Percentiles rank a stretch among this genome's conserved stretches.
Evolutionary conservation across 2,329 filamentous ascomycete genomes (phyloP).

Genomic region (Nemania sp.): DNA sequence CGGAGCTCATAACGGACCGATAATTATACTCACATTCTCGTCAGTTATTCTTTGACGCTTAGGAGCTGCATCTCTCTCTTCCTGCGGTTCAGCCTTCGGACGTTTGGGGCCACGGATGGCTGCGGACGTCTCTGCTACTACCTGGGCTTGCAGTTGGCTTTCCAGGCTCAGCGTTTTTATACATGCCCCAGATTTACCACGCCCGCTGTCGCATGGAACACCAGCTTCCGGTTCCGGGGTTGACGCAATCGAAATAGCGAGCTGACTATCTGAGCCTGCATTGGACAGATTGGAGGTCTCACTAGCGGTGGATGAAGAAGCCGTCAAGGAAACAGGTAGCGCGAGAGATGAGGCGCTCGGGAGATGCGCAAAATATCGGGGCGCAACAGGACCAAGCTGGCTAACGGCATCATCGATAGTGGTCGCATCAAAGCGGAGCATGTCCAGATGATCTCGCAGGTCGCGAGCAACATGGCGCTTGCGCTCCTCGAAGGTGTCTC

Average conservation of each 20-base stretch:
- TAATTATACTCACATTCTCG: slow-evolving; percentile 26
- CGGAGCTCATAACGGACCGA: not conserved
- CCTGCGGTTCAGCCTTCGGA: slow-evolving; percentile 6
- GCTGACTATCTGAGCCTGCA: not conserved
- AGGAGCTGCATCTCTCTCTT: slow-evolving; percentile 6
- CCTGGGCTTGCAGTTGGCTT: slow-evolving; percentile 24
- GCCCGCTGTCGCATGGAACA: no score
- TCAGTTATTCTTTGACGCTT: slow-evolving; percentile 30
- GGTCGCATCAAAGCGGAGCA: slow-evolving; percentile 30
- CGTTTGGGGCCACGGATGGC: slow-evolving; percentile 24
- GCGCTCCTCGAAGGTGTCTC: slow-evolving; percentile 32
- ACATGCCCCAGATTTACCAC: no score
- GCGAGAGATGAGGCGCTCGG: slow-evolving; percentile 32
- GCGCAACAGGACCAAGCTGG: slow-evolving; percentile 27
- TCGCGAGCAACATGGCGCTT: slow-evolving; percentile 30
- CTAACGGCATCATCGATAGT: slow-evolving; percentile 28
- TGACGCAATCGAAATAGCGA: not conserved
- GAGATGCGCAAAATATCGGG: slow-evolving; percentile 31
- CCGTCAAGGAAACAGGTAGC: slow-evolving; percentile 23
- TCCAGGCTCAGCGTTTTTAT: slow-evolving; percentile 19
- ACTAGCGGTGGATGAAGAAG: not conserved
- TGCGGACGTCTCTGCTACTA: slow-evolving; percentile 22
- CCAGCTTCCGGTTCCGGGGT: slow-evolving; percentile 7
- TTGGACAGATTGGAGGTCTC: not conserved
- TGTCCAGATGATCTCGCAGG: slow-evolving; percentile 30